Percentiles rank a stretch among this genome's conserved stretches.
Evolutionary conservation across 768 basidiomycete species (phyloP).

Genomic region (Panus rudis): DNA sequence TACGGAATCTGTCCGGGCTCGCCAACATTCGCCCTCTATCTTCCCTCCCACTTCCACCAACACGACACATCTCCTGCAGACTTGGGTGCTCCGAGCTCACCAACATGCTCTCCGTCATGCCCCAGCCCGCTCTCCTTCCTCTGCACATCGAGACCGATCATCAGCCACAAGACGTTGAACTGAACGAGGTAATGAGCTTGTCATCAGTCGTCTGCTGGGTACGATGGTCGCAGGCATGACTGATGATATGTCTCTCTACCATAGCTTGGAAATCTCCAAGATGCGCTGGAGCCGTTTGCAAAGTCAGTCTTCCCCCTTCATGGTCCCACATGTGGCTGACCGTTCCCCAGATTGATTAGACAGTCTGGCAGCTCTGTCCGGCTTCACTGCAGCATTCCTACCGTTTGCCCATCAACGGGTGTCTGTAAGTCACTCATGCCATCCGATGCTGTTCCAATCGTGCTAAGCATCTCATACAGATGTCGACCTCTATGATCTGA

Average conservation of each 20-base stretch:
- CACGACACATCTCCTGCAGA: constrained; percentile 4
- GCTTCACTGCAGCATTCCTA: constrained; percentile 62
- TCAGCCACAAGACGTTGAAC: constrained; percentile 18
- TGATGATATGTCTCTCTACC: constrained; percentile 2
- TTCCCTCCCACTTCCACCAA: constrained; percentile 6
- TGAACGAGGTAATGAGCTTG: constrained; percentile 30
- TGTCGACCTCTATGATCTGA: constrained; percentile 61
- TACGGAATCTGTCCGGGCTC: not conserved
- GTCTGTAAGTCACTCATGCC: constrained; percentile 39
- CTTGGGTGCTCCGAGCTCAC: constrained; percentile 3
- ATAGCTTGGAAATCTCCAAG: constrained; percentile 46
- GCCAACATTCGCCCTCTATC: not conserved
- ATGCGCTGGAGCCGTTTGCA: constrained; percentile 57
- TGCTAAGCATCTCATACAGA: constrained; percentile 28
- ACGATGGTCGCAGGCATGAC: constrained; percentile 7
- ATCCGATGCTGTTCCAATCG: not conserved
- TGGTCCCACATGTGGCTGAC: constrained; percentile 1
- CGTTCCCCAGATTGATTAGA: constrained; percentile 36
- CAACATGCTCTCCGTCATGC: constrained; percentile 26
- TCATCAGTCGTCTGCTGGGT: constrained; percentile 1
- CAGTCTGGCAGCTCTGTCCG: constrained; percentile 43
- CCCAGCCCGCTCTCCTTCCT: constrained; percentile 19
- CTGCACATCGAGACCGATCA: constrained; percentile 18
- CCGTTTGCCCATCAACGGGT: constrained; percentile 50
- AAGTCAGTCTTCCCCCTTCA: constrained; percentile 33